Evolutionary conservation across 257 asterid species (phyloP).

Genomic region (Nicotiana otophora): DNA sequence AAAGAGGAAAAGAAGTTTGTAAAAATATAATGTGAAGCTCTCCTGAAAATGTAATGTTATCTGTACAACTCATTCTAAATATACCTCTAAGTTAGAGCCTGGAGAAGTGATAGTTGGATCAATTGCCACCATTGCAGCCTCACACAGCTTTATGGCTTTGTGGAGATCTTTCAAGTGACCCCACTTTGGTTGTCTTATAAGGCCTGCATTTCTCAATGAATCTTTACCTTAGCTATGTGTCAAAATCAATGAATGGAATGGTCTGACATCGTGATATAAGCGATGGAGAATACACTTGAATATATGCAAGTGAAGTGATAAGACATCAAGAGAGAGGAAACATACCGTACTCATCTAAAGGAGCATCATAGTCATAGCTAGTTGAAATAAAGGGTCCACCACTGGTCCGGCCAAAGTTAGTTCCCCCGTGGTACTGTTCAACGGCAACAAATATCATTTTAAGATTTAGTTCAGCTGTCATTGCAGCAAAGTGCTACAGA

Average conservation of each 20-base stretch:
- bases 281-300: background rate
- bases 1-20: slow-evolving; percentile 9
- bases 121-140: slow-evolving; percentile 69
- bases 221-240: background rate
- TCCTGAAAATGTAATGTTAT: background rate
- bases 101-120: slow-evolving; percentile 64
- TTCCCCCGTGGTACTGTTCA: slow-evolving; percentile 87
- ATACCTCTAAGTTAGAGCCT: slow-evolving; percentile 66
- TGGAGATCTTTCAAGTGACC: slow-evolving; percentile 80
- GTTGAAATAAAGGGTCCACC: slow-evolving; percentile 93
- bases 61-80: background rate
- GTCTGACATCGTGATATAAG: background rate
- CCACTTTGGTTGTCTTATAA: slow-evolving; percentile 74
- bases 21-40: background rate
- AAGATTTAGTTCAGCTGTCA: background rate
- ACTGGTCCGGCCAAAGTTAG: slow-evolving; percentile 72
- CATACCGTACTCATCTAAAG: slow-evolving; percentile 84
- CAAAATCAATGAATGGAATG: background rate
- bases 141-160: slow-evolving; percentile 78
- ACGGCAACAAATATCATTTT: background rate
- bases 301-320: background rate
- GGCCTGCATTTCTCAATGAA: slow-evolving; percentile 35
- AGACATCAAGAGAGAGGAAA: slow-evolving; percentile 5
- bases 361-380: slow-evolving; percentile 94
- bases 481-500: background rate